These are phyloP conservation scores for Neurospora crassa DNA, from an alignment of 2,329 filamentous ascomycete species.

Conservation along the genomic window DNA sequence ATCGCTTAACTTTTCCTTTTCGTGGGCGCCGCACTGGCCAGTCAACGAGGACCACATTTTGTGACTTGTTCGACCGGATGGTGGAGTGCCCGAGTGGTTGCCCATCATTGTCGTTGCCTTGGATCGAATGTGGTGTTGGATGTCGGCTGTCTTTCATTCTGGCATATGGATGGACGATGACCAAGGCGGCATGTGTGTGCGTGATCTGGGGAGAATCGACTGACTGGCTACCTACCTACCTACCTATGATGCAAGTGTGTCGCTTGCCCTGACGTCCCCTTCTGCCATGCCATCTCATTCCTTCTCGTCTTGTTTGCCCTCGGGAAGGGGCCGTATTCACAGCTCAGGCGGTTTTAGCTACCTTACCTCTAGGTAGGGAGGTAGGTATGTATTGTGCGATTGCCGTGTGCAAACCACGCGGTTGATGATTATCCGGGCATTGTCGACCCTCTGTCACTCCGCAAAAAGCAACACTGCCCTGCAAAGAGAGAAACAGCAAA, in stretches of 20 bases:
- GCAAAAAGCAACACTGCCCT: neutral
- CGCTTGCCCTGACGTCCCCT: neutral
- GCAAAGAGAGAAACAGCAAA: neutral
- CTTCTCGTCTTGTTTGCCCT: neutral
- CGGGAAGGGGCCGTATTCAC: neutral
- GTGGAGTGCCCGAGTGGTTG: neutral
- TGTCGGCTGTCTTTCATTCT: neutral
- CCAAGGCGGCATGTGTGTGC: neutral
- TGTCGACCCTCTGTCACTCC: neutral
- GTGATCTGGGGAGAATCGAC: neutral
- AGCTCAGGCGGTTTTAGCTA: neutral
- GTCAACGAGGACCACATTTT: conserved; percentile 9
- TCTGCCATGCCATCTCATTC: neutral
- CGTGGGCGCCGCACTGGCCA: conserved; percentile 7
- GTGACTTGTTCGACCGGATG: neutral
- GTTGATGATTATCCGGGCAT: neutral
- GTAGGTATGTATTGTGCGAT: neutral
- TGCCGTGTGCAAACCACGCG: neutral
- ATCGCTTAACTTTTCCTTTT: neutral
- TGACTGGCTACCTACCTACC: neutral
- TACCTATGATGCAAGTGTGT: neutral
- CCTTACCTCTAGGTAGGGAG: too few species aligned
- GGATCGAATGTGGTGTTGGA: neutral
- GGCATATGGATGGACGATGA: neutral
- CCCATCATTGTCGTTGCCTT: neutral